Evolutionary conservation across 1,284 basidiomycete genomes (phyloP).

Genomic region (Sporisorium iseilematis-ciliati): DNA sequence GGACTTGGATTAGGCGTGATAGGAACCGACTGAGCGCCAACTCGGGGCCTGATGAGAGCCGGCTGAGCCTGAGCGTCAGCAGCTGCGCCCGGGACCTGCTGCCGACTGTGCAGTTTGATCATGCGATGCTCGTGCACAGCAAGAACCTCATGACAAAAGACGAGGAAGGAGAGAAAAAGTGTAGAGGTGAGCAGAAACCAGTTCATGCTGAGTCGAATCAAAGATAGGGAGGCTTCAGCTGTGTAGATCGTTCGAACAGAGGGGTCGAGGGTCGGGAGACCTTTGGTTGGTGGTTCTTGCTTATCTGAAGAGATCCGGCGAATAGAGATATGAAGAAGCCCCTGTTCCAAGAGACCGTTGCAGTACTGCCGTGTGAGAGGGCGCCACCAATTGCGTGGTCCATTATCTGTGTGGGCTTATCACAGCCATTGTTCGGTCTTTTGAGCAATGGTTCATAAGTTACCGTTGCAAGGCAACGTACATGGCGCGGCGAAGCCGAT

Average conservation of each 20-base stretch:
- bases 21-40: too few relatives aligned
- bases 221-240: not conserved
- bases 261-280: not conserved
- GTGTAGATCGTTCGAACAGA: not conserved
- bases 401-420: not conserved
- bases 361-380: not conserved
- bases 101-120: slow-evolving; percentile 12
- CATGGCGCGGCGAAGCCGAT: too few relatives aligned
- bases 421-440: not conserved
- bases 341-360: not conserved
- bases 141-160: not conserved
- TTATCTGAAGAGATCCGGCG: not conserved
- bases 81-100: not conserved
- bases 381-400: not conserved
- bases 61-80: not conserved
- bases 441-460: not conserved
- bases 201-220: slow-evolving; percentile 1
- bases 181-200: not conserved
- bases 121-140: slow-evolving; percentile 5
- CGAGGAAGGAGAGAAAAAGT: not conserved
- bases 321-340: not conserved
- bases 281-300: not conserved
- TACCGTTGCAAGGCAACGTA: not conserved
- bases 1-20: not conserved
- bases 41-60: too few relatives aligned